phyloP scores from a whole-genome alignment of 306 rosid genomes.

The Acacia acuminata region DNA sequence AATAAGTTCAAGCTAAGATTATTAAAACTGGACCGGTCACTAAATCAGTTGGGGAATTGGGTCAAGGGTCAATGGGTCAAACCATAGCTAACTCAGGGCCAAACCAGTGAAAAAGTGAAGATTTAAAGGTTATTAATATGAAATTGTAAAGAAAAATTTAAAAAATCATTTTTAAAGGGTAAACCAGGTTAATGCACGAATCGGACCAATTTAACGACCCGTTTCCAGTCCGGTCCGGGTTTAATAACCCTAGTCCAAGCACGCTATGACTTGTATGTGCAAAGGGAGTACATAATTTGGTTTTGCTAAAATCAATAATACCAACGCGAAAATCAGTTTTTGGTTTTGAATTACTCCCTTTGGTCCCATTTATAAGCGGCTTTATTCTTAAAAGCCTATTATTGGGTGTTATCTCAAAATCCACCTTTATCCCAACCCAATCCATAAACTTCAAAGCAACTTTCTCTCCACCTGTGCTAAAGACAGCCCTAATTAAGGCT shows the following conservation, averaged over 20 bases:
- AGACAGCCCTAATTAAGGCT: slow-evolving; percentile 72
- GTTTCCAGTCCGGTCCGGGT: no score
- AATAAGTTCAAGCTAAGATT: neutral
- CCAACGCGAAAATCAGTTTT: neutral
- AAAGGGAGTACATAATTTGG: neutral
- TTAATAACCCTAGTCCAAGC: neutral
- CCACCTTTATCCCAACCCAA: slow-evolving; percentile 60
- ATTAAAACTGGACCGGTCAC: no score
- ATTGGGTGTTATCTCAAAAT: slow-evolving; percentile 37
- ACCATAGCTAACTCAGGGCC: no score
- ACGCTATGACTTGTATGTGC: neutral
- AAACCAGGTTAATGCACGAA: no score
- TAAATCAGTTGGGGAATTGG: no score
- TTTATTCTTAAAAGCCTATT: slow-evolving; percentile 32
- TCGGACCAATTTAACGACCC: no score
- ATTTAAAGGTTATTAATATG: no score
- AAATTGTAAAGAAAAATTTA: no score
- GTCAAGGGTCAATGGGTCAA: no score
- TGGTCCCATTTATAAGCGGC: neutral
- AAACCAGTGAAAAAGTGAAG: no score
- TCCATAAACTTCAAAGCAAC: slow-evolving; percentile 58
- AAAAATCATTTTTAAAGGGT: no score
- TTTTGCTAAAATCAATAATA: neutral
- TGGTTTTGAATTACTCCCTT: neutral
- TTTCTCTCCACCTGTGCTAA: slow-evolving; percentile 56